Conservation (phyloP, 495 filamentous ascomycete genomes). For the Penicillium bovifimosum region DNA sequence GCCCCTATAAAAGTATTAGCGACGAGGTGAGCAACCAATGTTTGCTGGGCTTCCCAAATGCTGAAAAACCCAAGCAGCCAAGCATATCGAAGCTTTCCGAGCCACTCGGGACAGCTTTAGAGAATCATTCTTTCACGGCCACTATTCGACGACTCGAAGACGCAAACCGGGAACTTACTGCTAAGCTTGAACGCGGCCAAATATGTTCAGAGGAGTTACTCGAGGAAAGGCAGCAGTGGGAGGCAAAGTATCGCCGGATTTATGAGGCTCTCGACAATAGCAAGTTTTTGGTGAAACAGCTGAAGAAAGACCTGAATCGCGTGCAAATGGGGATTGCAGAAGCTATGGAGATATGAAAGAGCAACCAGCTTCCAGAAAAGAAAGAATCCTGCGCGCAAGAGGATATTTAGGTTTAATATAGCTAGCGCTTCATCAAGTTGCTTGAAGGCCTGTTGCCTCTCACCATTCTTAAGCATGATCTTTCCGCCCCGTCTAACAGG, state of each 20-base stretch:
- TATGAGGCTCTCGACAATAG: background rate
- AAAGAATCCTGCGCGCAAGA: background rate
- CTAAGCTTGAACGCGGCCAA: too few species aligned
- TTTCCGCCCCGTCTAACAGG: background rate
- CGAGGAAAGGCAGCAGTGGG: background rate
- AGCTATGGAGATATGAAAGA: background rate
- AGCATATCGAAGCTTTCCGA: too few species aligned
- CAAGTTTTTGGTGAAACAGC: background rate
- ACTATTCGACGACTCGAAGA: too few species aligned
- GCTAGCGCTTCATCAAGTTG: background rate
- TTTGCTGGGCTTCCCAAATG: background rate
- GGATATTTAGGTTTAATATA: background rate
- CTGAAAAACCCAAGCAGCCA: background rate
- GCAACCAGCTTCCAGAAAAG: background rate
- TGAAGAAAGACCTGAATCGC: background rate
- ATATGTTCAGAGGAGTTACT: too few species aligned
- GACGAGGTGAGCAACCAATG: background rate
- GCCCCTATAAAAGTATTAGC: background rate
- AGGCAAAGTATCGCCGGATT: background rate
- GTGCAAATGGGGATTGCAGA: background rate
- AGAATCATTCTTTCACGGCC: too few species aligned
- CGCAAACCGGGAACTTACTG: too few species aligned
- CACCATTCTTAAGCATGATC: background rate
- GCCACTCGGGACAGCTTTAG: too few species aligned
- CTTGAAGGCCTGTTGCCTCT: background rate